Evolutionary conservation across 2,329 filamentous ascomycete genomes (phyloP), one percentile per base, ranked within the genome.

Genomic region (Aureobasidium namibiae): DNA sequence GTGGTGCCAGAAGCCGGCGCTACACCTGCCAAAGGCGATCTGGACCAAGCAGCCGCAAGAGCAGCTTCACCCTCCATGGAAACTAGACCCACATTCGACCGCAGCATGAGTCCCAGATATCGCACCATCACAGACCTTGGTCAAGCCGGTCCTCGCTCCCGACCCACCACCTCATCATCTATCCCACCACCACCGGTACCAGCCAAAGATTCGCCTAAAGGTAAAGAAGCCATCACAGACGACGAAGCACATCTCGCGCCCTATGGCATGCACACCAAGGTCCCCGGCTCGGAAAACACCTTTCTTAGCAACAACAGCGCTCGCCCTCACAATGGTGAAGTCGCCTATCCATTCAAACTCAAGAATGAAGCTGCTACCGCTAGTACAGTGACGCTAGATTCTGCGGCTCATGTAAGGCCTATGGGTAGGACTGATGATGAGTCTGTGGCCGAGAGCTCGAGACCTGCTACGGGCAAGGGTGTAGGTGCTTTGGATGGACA

Each of bases 331-430:
- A 77, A 88, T 6, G 83, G 82, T 21, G 85, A 87, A 0, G 82
- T 90, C 26, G 87, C 88, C 0, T 80, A 89, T 65, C 88, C 88
- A 0, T 92, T 92, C 67, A 87, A 82, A 60, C 70, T 92, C 14
- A 80, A 80, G 81, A 68, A 68, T 64, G 3, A 65, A 63, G 42
- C 81, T 1, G 80, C 83, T 4, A 87, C 83, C 18, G 85, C 85
- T 0, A 90, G 86, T 72, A 89, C 87, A 80, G 73, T 86, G 56
- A 90, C 87, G 0, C 72, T 90, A 21, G 70, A 72, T 29, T 77
- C 74, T 61, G 60, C 68, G 13, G 59, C 57, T 9, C 65, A 57
- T 14, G 59, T 62, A 4, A 54, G 60, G 13, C 52, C 60, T 11
- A 60, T 52, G 57, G 49, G 56, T n/a, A 62, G 46, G 1, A 31